phyloP scores from a whole-genome alignment of 371 early-diverging fungal genomes.

The Paraphysoderma sedebokerense region DNA sequence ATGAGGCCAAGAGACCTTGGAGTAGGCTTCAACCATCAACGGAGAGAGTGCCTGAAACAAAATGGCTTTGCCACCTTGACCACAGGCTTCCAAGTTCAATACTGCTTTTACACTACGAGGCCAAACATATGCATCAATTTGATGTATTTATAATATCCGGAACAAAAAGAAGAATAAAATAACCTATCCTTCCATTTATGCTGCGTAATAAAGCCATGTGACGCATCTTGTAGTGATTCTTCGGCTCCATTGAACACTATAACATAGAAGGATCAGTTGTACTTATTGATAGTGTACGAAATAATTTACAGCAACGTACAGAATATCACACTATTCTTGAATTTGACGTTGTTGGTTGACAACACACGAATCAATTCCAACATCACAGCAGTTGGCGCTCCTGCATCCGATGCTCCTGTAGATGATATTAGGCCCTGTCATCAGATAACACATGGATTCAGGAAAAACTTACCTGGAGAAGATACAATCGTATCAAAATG shows the following conservation, averaged over 20 bases:
- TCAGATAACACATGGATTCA: too few species aligned
- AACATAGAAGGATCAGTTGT: background rate
- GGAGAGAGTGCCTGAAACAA: slow-evolving; percentile 57
- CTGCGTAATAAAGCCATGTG: slow-evolving; percentile 50
- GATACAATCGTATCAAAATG: slow-evolving; percentile 43
- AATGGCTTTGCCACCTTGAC: slow-evolving; percentile 47
- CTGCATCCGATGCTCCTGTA: slow-evolving; percentile 49
- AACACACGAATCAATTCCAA: slow-evolving; percentile 48
- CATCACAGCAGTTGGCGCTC: slow-evolving; percentile 48
- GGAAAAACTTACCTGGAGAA: too few species aligned
- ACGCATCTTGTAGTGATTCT: slow-evolving; percentile 57
- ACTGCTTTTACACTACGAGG: slow-evolving; percentile 33
- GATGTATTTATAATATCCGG: background rate
- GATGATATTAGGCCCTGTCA: slow-evolving; percentile 22
- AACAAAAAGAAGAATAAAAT: background rate
- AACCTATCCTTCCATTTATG: slow-evolving; percentile 36
- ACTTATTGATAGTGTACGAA: slow-evolving; percentile 4
- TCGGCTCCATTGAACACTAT: slow-evolving; percentile 66
- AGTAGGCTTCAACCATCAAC: slow-evolving; percentile 50
- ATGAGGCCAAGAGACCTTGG: slow-evolving; percentile 46
- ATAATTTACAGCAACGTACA: slow-evolving; percentile 17
- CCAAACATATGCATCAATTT: background rate
- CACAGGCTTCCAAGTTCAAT: slow-evolving; percentile 56
- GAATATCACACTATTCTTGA: slow-evolving; percentile 36
- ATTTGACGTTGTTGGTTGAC: slow-evolving; percentile 21